Base-by-base conservation (phyloP, 306 rosid species). In the Prosopis cineraria region DNA sequence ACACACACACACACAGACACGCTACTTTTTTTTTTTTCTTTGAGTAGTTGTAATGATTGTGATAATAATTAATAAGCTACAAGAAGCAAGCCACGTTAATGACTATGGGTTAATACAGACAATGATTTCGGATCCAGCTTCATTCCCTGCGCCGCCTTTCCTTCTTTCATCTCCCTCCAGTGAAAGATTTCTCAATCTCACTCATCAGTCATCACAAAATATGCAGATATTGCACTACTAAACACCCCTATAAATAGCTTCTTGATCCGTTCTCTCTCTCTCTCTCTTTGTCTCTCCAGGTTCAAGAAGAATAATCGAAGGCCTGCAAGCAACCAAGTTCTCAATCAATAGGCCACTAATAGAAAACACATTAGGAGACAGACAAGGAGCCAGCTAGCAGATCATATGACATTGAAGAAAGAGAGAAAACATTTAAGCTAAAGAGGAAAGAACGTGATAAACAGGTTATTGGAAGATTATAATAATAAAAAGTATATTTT, bases 41-140 rank as follows among this genome's bases (percentile, higher is more conserved):
- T n/a, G n/a, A n/a, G 2, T 39, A 9, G 43, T 39, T 39, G 43
- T 39, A 39, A 43, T 37, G 40, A 33, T n/a, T 7, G 27, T 52
- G 19, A 17, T 5, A 7, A 52, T 20, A 48, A 58, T 71, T 14
- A 47, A 68, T 10, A 47, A 68, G 29, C 4, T 4, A 10, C 44
- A 72, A 5, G 36, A 55, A 55, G 52, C 52, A 53, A 48, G 24
- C 3, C 2, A 52, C 7, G 27, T 50, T 50, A 19, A 2, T 6
- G n/a, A 29, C 34, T 56, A 27, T 39, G 20, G 58, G 13, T 24
- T 55, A 3, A 47, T 44, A 31, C 7, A 48, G 74, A 80, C 30
- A 69, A 70, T 81, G 91, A 89, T 90, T 84, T 90, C 79, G 89
- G 88, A 86, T 74, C 89, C 78, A 84, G 87, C 92, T 75, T 84